These are phyloP conservation scores for Penicillium cataractarum DNA, from an alignment of 495 filamentous ascomycete species.

Conservation along the genomic window DNA sequence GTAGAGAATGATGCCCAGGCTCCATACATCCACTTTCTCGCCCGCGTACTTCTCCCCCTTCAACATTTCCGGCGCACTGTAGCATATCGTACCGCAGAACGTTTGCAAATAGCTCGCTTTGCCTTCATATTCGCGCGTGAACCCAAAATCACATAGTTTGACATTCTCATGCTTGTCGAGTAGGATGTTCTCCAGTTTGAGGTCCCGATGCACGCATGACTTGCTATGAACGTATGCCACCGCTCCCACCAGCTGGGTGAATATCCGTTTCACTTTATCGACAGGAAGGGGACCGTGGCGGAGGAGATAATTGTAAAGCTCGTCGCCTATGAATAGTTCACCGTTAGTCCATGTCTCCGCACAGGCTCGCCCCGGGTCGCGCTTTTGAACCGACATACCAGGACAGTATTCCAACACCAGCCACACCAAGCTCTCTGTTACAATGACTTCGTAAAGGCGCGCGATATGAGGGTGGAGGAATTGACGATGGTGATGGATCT, in stretches of 20 bases:
- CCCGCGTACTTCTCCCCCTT: constrained; percentile 98
- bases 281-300: constrained; percentile 80
- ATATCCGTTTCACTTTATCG: constrained; percentile 92
- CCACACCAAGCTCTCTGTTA: constrained; percentile 94
- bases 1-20: constrained; percentile 93
- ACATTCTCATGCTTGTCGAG: constrained; percentile 97
- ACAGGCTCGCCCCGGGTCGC: neutral
- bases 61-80: constrained; percentile 97
- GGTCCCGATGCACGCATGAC: constrained; percentile 92
- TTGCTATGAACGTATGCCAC: constrained; percentile 95
- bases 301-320: constrained; percentile 94
- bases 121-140: constrained; percentile 95
- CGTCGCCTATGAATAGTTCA: constrained; percentile 67
- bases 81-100: constrained; percentile 97
- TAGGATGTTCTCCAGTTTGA: constrained; percentile 97
- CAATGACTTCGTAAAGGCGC: constrained; percentile 94
- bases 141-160: constrained; percentile 98
- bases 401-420: constrained; percentile 96
- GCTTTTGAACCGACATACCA: constrained; percentile 56
- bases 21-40: constrained; percentile 98
- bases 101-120: constrained; percentile 95
- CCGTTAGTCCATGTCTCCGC: constrained; percentile 8
- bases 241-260: constrained; percentile 93
- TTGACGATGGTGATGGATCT: constrained; percentile 98
- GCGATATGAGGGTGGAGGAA: constrained; percentile 98